Base-by-base conservation (phyloP, 2,329 filamentous ascomycete genomes). In the Hymenoscyphus albidus region DNA sequence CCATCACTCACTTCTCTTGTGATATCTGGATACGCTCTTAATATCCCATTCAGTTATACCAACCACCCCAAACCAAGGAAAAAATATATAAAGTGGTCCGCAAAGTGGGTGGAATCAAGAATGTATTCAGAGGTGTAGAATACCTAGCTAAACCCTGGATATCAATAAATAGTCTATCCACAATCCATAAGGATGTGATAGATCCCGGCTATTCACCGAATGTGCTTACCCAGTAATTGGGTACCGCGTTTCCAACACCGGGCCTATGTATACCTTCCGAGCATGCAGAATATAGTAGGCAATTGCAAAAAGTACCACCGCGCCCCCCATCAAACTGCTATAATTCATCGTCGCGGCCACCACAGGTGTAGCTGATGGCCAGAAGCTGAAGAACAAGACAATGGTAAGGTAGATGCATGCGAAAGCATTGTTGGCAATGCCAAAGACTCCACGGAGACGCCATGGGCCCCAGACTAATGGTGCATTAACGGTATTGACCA, bases 391-490 rank as follows among this genome's bases (percentile, higher is more conserved):
- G 13, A 65, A 38, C 6, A 59, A 38, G 7, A 62, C 44, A 38
- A 65, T 35, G 4, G 57, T 27, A 9, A 60, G 32, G 38, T 59
- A 65, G 6, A 62, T 39, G 42, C 42, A 54, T 4, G 42, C 54
- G 44, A 59, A 42, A 16, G 31, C 27, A 60, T 62, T 62, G 48
- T 55, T 55, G 6, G 57, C 18, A 27, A 31, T 59, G n/a, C 60
- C 84, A 1, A 82, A 70, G 0, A 77, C 70, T 5, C 82, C 83
- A 0, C 80, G 81, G 0, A 86, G 62, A 48, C 79, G 80, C 79
- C 83, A 87, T 0, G 83, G 83, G 0, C 84, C 35, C 35, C 35
- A 35, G 35, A 35, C 84, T 83, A 84, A 87, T 9, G 44, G 27
- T 16, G 58, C 59, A 38, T 62, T 48, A 44, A 42, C 63, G 2